phyloP scores from a whole-genome alignment of 2,329 filamentous ascomycete genomes.

The Clonostachys chloroleuca region DNA sequence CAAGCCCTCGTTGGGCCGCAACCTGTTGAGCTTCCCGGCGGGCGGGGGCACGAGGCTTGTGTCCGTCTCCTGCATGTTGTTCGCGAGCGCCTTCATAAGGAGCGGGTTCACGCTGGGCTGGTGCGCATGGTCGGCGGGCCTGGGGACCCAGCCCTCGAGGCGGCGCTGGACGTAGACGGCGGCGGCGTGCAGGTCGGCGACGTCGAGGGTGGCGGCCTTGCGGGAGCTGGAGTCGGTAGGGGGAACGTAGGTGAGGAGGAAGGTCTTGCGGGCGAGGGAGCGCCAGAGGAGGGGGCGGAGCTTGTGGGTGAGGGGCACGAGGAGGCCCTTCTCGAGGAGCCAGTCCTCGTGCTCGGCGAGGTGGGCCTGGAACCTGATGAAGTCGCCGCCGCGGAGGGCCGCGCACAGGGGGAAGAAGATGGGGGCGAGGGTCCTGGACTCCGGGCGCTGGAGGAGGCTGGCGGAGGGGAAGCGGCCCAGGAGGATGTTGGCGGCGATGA shows the following conservation, averaged over 20 bases:
- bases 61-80: conserved; percentile 33
- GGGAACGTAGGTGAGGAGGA: conserved; percentile 72
- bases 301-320: conserved; percentile 71
- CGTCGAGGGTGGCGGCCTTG: conserved; percentile 69
- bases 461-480: conserved; percentile 76
- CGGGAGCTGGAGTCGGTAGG: conserved; percentile 50
- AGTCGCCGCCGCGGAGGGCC: conserved; percentile 70
- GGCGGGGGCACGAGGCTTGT: conserved; percentile 40
- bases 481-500: conserved; percentile 79
- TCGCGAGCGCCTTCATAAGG: conserved; percentile 46
- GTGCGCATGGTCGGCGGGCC: conserved; percentile 26
- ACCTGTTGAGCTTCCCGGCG: conserved; percentile 36
- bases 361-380: conserved; percentile 67
- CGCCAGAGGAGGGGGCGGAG: conserved; percentile 83
- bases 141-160: conserved; percentile 50
- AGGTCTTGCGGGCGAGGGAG: conserved; percentile 71
- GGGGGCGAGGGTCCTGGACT: conserved; percentile 59
- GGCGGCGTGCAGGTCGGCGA: conserved; percentile 61
- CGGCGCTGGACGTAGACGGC: conserved; percentile 62
- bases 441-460: conserved; percentile 62
- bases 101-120: conserved; percentile 35
- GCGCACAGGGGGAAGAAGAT: conserved; percentile 71
- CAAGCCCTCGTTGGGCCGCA: conserved; percentile 54
- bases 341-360: conserved; percentile 62
- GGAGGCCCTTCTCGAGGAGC: conserved; percentile 71